Base-by-base conservation (phyloP, 768 basidiomycete genomes). In the Lentinula sp. region DNA sequence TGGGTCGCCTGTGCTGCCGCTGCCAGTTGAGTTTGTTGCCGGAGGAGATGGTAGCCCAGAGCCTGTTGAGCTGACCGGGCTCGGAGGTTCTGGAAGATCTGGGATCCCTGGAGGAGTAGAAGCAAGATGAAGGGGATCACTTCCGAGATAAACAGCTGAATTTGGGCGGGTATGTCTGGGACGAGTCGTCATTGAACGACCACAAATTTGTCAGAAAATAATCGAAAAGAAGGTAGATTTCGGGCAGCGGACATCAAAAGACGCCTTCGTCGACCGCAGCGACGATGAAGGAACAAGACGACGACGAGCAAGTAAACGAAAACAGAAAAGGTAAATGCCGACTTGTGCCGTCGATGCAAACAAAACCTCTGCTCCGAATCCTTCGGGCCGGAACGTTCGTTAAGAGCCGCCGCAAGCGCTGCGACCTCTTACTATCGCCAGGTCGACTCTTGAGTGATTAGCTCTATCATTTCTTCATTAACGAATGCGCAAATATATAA, bases 41-140 rank as follows among this genome's bases (percentile, higher is more conserved):
- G 91, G 91, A 0, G 91, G 91, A 23, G 89, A 91, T 1, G 91
- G 91, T 5, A 93, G 70, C 5, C 91, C 90, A 5, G 88, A 89
- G 60, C 78, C 75, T 63, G 68, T 70, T 4, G 84, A 79, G 61
- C 78, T 70, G 13, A 68, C 76, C 10, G 87, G 86, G 63, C 84
- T 87, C n/a, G 86, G 84, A 3, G 86, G 86, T 63, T 85, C 86
- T 54, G 88, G 87, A 48, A 90, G 80, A 66, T 87, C 86, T 3
- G 89, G 88, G 18, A 89, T 76, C 51, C 75, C 69, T 13, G 78
- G 74, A 37, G 77, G 77, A 52, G 73, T 74, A 65, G 73, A 66
- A 65, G 32, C 42, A 4, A 71, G 45, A 56, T 66, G 65, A 43
- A 75, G 75, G 56, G 75, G 69, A 67, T 76, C 72, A 61, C 73